These are phyloP conservation scores for Plasmodium knowlesi DNA, from an alignment of 169 alveolate species.

Conservation along the genomic window DNA sequence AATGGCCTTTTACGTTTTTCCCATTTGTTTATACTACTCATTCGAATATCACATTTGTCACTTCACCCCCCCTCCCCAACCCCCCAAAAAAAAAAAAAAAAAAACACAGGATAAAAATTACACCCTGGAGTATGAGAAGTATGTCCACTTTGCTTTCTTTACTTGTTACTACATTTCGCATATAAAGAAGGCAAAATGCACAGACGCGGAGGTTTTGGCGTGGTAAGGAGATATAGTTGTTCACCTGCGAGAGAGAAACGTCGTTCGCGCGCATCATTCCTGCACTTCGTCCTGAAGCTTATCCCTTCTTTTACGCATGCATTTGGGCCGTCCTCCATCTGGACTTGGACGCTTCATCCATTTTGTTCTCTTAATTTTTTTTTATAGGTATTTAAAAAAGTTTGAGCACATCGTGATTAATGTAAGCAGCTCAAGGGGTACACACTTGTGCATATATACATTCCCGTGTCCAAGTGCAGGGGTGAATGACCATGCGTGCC, in stretches of 20 bases:
- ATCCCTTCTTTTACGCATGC: not conserved
- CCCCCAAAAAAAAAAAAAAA: too few relatives aligned
- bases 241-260: not conserved
- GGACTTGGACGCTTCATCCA: not conserved
- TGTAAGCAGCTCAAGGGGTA: slow-evolving; percentile 43
- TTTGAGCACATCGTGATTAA: slow-evolving; percentile 59
- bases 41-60: not conserved
- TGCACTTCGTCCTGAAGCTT: not conserved
- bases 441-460: not conserved
- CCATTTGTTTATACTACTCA: not conserved
- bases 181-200: slow-evolving; percentile 48
- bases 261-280: not conserved
- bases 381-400: slow-evolving; percentile 67
- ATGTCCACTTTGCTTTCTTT: slow-evolving; percentile 71
- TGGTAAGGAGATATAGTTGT: slow-evolving; percentile 16
- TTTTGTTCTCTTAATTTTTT: not conserved
- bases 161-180: slow-evolving; percentile 55
- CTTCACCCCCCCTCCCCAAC: not conserved
- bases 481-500: not conserved
- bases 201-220: slow-evolving; percentile 64
- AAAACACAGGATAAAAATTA: slow-evolving; percentile 58
- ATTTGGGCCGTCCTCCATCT: not conserved
- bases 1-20: not conserved
- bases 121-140: slow-evolving; percentile 68
- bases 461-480: not conserved